phyloP scores from a whole-genome alignment of 2,329 filamentous ascomycete genomes.

The Fusarium sp. region DNA sequence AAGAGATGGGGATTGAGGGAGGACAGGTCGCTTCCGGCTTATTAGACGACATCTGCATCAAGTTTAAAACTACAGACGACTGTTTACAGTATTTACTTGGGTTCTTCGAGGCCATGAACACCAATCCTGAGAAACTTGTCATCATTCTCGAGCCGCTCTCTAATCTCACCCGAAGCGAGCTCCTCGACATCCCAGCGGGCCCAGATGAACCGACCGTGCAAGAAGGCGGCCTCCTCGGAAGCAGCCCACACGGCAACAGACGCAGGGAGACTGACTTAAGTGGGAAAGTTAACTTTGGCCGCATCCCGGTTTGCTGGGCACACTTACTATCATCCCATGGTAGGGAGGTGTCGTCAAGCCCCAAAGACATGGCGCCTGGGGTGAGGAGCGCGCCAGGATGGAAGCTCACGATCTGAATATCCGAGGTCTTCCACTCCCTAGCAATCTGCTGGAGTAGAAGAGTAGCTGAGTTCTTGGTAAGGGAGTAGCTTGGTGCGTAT shows the following conservation, averaged over 20 bases:
- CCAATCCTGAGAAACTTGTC: constrained; percentile 4
- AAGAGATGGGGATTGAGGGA: constrained; percentile 12
- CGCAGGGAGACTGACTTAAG: background rate
- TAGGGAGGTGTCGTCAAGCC: background rate
- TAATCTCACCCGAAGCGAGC: background rate
- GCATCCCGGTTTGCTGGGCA: background rate
- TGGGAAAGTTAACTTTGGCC: background rate
- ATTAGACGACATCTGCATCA: background rate
- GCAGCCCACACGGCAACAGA: constrained; percentile 5
- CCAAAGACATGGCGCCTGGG: background rate
- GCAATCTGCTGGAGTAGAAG: constrained; percentile 5
- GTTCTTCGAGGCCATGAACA: background rate
- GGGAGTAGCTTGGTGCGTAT: constrained; percentile 6
- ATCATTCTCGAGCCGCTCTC: background rate
- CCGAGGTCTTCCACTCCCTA: background rate
- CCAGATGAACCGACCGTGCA: constrained; percentile 10
- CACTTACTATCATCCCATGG: constrained; percentile 7
- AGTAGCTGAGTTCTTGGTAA: constrained; percentile 8
- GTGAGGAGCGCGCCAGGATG: constrained; percentile 5
- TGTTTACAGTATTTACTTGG: background rate
- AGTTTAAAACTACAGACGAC: background rate
- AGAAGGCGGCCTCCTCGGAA: background rate
- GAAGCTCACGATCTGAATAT: constrained; percentile 10
- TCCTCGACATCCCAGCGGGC: constrained; percentile 8
- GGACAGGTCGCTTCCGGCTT: background rate